Percentiles rank a stretch among this genome's conserved stretches.
Conservation (phyloP, 805 yeast genomes). For the Candida yuanshanica region DNA sequence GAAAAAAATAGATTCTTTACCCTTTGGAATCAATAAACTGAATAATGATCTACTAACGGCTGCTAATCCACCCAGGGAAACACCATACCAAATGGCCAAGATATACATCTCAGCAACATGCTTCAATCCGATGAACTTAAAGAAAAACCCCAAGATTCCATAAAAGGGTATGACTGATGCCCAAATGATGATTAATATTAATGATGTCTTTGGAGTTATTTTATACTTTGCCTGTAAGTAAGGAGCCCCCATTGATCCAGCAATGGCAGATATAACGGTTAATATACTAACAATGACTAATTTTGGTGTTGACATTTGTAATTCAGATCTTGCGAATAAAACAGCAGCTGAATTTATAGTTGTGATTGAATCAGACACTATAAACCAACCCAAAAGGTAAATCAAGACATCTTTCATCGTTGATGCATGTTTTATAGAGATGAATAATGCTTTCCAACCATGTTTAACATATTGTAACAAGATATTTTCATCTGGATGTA, state of each 20-base stretch:
- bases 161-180: conserved; percentile 65
- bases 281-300: conserved; percentile 61
- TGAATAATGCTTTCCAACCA: conserved; percentile 58
- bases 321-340: conserved; percentile 64
- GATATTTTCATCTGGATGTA: conserved; percentile 13
- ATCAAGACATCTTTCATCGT: conserved; percentile 58
- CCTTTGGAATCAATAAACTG: conserved; percentile 64
- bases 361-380: conserved; percentile 67
- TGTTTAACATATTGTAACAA: conserved; percentile 35
- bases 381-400: conserved; percentile 69
- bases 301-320: conserved; percentile 62
- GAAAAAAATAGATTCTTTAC: conserved; percentile 71
- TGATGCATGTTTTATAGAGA: conserved; percentile 55
- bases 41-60: conserved; percentile 66
- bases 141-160: conserved; percentile 62
- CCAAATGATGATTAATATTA: conserved; percentile 51
- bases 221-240: conserved; percentile 31
- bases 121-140: conserved; percentile 49
- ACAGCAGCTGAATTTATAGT: conserved; percentile 79
- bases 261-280: conserved; percentile 61
- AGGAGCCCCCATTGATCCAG: conserved; percentile 59
- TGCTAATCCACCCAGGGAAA: conserved; percentile 67
- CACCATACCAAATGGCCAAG: conserved; percentile 70
- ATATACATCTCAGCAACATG: conserved; percentile 64
- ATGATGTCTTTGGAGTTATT: conserved; percentile 40